Base-by-base conservation (phyloP, 2,329 filamentous ascomycete genomes). In the Ophiocordyceps robertsii region DNA sequence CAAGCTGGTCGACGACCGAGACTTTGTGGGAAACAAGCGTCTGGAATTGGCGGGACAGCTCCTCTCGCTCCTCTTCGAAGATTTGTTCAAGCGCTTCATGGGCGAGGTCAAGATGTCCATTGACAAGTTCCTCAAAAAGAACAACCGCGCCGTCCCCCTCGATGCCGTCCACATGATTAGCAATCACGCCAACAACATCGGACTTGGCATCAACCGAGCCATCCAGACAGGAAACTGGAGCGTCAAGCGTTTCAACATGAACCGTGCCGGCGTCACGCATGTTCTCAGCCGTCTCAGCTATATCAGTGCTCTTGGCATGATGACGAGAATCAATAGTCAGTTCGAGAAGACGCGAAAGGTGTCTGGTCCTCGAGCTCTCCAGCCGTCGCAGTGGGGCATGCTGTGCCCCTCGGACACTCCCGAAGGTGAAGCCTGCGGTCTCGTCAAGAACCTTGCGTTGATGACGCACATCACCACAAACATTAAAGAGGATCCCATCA, bases 391-490 rank as follows among this genome's bases (percentile, higher is more conserved):
- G 52, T 98, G 95, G 67, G 92, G 92, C 53, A 95, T 98, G 89
- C 71, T 98, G 43, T 98, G 92, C 58, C 84, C 89, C 0, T 93
- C 92, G 11, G 92, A 98, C 70, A 98, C 92, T 0, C 92, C 92
- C 7, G 92, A 98, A 80, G 92, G 92, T 65, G 92, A 98, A 68
- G 89, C 92, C 11, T 98, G 92, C 66, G 92, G 92, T 72, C 67
- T 98, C 44, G 89, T 98, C 52, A 98, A 98, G 71, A 98, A 98
- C 57, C 65, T 98, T 67, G 92, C 92, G 9, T 70, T 98, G 44
- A 98, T 98, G 92, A 98, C 93, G 41, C 93, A 98, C 57, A 96
- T 98, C 53, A 98, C 92, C 1, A 98, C 92, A 2, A 87, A 95
- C 49, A 87, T 94, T 44, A 88, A 95, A 44, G 92, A 96, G 58